Percentiles rank a stretch among this genome's conserved stretches.
These are phyloP conservation scores for Colletotrichum musicola DNA, from an alignment of 2,329 filamentous ascomycete genomes.

Conservation along the genomic window DNA sequence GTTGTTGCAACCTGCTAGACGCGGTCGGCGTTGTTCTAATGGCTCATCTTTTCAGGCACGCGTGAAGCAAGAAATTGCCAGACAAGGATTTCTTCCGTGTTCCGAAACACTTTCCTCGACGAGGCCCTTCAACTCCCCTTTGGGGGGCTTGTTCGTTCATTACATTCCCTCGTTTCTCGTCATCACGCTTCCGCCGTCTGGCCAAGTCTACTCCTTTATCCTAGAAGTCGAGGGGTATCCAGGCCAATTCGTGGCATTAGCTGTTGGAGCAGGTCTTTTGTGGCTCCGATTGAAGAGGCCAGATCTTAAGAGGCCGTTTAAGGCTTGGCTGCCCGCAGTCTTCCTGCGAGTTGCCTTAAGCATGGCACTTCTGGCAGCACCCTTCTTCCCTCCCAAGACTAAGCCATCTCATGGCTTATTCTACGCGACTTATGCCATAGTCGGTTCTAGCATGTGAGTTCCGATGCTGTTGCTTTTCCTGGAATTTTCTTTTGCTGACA, in stretches of 20 bases:
- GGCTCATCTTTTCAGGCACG: constrained; percentile 62
- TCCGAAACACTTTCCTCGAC: constrained; percentile 72
- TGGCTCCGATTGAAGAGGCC: constrained; percentile 71
- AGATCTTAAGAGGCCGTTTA: constrained; percentile 73
- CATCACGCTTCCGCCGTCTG: constrained; percentile 73
- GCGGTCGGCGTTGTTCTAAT: constrained; percentile 41
- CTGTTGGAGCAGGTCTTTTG: constrained; percentile 69
- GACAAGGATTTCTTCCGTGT: constrained; percentile 78
- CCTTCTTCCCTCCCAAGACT: constrained; percentile 71
- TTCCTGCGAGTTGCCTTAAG: constrained; percentile 66
- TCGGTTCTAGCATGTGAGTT: constrained; percentile 66
- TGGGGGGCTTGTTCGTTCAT: constrained; percentile 77
- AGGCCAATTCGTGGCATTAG: constrained; percentile 70
- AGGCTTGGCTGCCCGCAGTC: constrained; percentile 72
- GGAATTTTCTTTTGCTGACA: constrained; percentile 2
- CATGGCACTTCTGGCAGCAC: constrained; percentile 68
- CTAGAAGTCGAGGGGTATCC: constrained; percentile 79
- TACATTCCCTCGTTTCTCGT: constrained; percentile 77
- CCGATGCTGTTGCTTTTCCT: background rate
- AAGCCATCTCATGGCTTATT: constrained; percentile 59
- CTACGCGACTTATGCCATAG: constrained; percentile 67
- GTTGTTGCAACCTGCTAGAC: background rate
- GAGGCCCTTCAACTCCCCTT: constrained; percentile 74
- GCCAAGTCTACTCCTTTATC: constrained; percentile 79
- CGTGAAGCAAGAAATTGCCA: constrained; percentile 79